Conservation (phyloP, 2,329 filamentous ascomycete species). For the Neopestalotiopsis rosae region DNA sequence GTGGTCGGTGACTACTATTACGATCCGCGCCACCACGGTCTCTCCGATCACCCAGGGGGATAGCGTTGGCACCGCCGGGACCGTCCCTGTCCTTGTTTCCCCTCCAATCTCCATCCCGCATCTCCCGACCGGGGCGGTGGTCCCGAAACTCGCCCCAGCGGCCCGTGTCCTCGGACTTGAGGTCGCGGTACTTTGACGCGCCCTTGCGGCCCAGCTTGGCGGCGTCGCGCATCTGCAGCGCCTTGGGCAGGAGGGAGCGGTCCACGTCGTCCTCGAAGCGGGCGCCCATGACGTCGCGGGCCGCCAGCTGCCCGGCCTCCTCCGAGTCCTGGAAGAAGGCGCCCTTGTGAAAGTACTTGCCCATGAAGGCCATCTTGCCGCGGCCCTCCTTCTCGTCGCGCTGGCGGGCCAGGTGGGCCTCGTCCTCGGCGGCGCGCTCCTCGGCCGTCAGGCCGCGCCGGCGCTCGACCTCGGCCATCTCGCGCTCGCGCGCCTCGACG, state of each 20-base stretch:
- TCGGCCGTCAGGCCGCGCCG: constrained; percentile 84
- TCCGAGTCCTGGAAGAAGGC: constrained; percentile 91
- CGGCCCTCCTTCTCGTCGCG: constrained; percentile 78
- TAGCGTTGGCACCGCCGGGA: constrained; percentile 69
- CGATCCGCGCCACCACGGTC: constrained; percentile 31
- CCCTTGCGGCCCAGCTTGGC: constrained; percentile 93
- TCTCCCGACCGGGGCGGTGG: constrained; percentile 43
- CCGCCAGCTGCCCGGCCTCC: constrained; percentile 74
- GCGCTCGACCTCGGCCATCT: constrained; percentile 88
- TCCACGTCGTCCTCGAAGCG: constrained; percentile 86
- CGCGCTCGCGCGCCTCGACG: constrained; percentile 83
- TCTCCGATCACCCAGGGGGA: constrained; percentile 70
- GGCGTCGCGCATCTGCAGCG: constrained; percentile 92
- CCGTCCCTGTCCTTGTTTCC: constrained; percentile 63
- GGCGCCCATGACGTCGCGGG: constrained; percentile 85
- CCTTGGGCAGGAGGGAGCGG: constrained; percentile 84
- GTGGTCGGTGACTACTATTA: constrained; percentile 21
- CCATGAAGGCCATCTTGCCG: constrained; percentile 88
- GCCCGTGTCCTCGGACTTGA: constrained; percentile 90
- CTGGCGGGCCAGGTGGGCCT: constrained; percentile 76
- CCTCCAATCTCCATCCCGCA: constrained; percentile 57
- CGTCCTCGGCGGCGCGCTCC: constrained; percentile 85
- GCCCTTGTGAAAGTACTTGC: constrained; percentile 96
- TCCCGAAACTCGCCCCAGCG: constrained; percentile 75
- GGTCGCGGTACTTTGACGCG: constrained; percentile 85